Conservation (phyloP, 345 rosid species). For the Moringa oleifera region DNA sequence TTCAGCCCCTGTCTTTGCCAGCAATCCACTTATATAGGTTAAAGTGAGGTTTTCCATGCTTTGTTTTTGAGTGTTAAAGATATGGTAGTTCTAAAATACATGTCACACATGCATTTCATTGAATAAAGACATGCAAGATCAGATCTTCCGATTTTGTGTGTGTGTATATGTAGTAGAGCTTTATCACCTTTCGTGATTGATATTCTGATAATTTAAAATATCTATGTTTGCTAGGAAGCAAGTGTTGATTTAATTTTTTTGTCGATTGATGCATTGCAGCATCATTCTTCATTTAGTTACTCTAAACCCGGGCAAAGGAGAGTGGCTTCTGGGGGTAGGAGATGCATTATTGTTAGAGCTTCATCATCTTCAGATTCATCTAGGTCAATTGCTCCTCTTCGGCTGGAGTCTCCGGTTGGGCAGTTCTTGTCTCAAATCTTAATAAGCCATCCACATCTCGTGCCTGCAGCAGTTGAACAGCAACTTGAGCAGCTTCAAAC, state of each 20-base stretch:
- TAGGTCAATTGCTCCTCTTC: conserved; percentile 53
- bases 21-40: neutral
- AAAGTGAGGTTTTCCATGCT: neutral
- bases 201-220: too few species aligned
- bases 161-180: neutral
- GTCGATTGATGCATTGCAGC: conserved; percentile 29
- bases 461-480: conserved; percentile 94
- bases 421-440: conserved; percentile 84
- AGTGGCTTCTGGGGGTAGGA: conserved; percentile 29
- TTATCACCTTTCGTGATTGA: neutral
- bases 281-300: conserved; percentile 21
- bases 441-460: conserved; percentile 84
- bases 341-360: conserved; percentile 46
- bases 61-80: neutral
- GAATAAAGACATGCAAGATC: neutral
- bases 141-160: too few species aligned
- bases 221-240: neutral
- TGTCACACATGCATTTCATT: neutral
- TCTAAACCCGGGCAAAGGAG: conserved; percentile 25
- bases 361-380: conserved; percentile 47
- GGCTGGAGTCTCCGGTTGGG: conserved; percentile 85
- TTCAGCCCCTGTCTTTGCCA: neutral
- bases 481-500: conserved; percentile 93
- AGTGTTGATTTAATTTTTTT: conserved; percentile 4
- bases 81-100: neutral